Evolutionary conservation across 495 filamentous ascomycete genomes (phyloP).

Genomic region (Aspergillus saccharolyticus): DNA sequence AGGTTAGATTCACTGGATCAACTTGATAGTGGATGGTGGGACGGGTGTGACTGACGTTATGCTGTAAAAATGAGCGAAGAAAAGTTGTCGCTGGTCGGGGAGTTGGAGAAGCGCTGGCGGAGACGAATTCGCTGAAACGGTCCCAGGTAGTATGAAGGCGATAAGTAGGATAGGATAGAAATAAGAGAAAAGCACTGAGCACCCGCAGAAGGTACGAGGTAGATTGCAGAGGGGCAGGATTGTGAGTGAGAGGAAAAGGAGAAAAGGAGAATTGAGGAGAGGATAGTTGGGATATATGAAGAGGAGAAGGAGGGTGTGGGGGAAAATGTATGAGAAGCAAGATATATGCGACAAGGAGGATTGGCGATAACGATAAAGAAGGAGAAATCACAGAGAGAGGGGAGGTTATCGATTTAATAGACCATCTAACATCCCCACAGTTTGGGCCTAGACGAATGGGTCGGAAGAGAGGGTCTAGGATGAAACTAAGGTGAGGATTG

Average conservation of each 20-base stretch:
- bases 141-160: background rate
- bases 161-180: slow-evolving; percentile 4
- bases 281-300: background rate
- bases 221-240: background rate
- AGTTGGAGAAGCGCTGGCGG: background rate
- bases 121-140: background rate
- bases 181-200: background rate
- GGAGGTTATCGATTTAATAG: slow-evolving; percentile 11
- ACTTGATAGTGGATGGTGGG: background rate
- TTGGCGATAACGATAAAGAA: slow-evolving; percentile 11
- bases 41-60: slow-evolving; percentile 11
- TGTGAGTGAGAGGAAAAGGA: slow-evolving; percentile 1
- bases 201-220: background rate
- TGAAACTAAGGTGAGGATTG: slow-evolving; percentile 9
- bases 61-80: background rate
- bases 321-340: background rate
- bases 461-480: slow-evolving; percentile 6
- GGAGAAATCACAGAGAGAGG: slow-evolving; percentile 4
- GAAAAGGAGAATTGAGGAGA: background rate
- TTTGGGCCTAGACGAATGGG: slow-evolving; percentile 8
- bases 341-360: background rate
- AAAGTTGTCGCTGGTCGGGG: background rate
- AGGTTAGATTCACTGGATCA: background rate
- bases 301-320: background rate
- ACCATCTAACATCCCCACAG: slow-evolving; percentile 13